A percentile compares a stretch with the other conserved stretches of the same genome.
phyloP scores from a whole-genome alignment of 768 basidiomycete species.

The Lanmaoa pseudosensibilis region DNA sequence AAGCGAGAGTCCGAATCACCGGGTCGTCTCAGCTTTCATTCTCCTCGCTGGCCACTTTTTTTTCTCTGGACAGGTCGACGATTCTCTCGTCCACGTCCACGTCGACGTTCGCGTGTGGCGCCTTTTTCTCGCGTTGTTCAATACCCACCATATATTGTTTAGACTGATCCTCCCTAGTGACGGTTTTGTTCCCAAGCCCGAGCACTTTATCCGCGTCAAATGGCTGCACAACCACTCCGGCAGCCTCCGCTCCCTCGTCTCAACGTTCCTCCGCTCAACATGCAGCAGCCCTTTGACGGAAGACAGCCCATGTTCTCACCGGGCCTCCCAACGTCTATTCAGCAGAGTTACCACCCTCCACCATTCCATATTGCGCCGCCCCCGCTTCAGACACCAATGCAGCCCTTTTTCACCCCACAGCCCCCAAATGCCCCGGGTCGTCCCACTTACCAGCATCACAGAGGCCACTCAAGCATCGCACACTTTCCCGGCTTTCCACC shows the following conservation, averaged over 20 bases:
- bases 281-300: conserved; percentile 55
- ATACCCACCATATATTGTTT: neutral
- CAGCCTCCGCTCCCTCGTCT: conserved; percentile 57
- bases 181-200: neutral
- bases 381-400: conserved; percentile 71
- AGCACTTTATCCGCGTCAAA: conserved; percentile 1
- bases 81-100: conserved; percentile 3
- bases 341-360: conserved; percentile 56
- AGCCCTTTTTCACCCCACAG: conserved; percentile 58
- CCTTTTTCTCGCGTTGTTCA: neutral
- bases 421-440: conserved; percentile 52
- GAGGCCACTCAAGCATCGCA: conserved; percentile 57
- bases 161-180: neutral
- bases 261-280: conserved; percentile 51
- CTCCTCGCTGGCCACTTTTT: neutral
- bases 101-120: conserved; percentile 11
- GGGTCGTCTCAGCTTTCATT: neutral
- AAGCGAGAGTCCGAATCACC: conserved; percentile 12
- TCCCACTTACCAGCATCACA: conserved; percentile 52
- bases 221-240: conserved; percentile 40
- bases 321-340: conserved; percentile 57
- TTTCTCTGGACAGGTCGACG: neutral
- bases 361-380: conserved; percentile 44
- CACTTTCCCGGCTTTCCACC: conserved; percentile 64
- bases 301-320: conserved; percentile 62